Percentiles rank a stretch among this genome's conserved stretches.
Evolutionary conservation across 2,329 filamentous ascomycete genomes (phyloP).

Genomic region (Pseudocercospora eumusae): DNA sequence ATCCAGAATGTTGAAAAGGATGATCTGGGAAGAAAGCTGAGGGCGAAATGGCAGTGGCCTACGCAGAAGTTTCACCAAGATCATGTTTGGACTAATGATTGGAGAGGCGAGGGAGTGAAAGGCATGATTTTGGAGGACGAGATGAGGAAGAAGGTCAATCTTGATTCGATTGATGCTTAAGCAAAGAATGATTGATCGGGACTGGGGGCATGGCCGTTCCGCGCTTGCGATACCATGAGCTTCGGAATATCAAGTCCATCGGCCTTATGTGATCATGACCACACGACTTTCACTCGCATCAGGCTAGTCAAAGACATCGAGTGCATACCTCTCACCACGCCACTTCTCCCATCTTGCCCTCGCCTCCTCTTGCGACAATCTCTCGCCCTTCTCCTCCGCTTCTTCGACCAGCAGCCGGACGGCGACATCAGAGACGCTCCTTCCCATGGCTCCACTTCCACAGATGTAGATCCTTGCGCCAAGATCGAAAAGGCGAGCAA

Average conservation of each 20-base stretch:
- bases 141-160: slow-evolving; percentile 31
- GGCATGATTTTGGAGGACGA: slow-evolving; percentile 41
- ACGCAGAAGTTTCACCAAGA: slow-evolving; percentile 41
- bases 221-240: background rate
- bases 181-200: background rate
- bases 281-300: background rate
- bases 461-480: slow-evolving; percentile 66
- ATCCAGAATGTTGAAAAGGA: slow-evolving; percentile 46
- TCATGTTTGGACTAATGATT: slow-evolving; percentile 43
- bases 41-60: slow-evolving; percentile 62
- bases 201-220: background rate
- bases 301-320: background rate
- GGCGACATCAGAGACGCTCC: background rate
- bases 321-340: background rate
- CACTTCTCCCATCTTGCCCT: background rate
- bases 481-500: slow-evolving; percentile 49
- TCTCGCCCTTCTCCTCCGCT: background rate
- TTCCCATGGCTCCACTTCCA: slow-evolving; percentile 48
- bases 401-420: background rate
- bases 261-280: background rate
- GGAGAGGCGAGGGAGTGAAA: slow-evolving; percentile 41
- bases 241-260: background rate
- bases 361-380: background rate
- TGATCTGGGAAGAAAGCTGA: slow-evolving; percentile 52
- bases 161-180: background rate